These are phyloP conservation scores for Carex sylvatica DNA, from an alignment of 202 grass and related monocot genomes.

Conservation along the genomic window DNA sequence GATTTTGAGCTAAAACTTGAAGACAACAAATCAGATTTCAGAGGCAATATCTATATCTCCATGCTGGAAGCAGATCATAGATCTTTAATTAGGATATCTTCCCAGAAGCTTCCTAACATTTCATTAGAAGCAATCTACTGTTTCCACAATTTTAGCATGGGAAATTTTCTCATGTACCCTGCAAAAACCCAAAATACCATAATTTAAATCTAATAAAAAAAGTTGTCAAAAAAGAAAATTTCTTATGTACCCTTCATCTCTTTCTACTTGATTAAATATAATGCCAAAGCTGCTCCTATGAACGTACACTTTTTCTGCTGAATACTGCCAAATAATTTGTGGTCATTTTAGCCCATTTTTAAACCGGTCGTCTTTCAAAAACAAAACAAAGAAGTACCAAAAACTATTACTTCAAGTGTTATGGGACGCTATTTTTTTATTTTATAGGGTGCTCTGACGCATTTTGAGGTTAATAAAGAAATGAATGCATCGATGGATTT, in stretches of 20 bases:
- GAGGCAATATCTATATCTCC: slow-evolving; percentile 23
- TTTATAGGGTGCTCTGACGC: not conserved
- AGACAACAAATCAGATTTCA: slow-evolving; percentile 28
- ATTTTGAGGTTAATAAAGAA: slow-evolving; percentile 7
- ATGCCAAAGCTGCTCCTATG: not conserved
- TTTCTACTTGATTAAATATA: too few relatives aligned
- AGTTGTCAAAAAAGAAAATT: not conserved
- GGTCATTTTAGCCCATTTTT: not conserved
- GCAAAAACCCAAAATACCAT: too few relatives aligned
- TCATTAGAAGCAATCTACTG: slow-evolving; percentile 18
- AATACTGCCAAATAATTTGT: slow-evolving; percentile 14
- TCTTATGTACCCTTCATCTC: not conserved
- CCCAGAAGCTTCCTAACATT: slow-evolving; percentile 20
- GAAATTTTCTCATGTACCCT: not conserved
- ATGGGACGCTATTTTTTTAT: not conserved
- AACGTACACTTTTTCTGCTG: not conserved
- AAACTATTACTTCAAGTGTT: not conserved
- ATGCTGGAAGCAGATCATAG: slow-evolving; percentile 31
- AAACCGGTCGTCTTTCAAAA: slow-evolving; percentile 1
- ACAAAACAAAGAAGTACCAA: not conserved
- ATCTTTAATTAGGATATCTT: slow-evolving; percentile 26
- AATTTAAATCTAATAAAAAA: too few relatives aligned
- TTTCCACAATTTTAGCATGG: not conserved
- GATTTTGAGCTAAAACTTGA: slow-evolving; percentile 12
- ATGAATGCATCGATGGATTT: slow-evolving; percentile 4